Evolutionary conservation across 108 stramenopile species (phyloP), one percentile per base, ranked within the genome.

Genomic region (Skeletonema marinoi): DNA sequence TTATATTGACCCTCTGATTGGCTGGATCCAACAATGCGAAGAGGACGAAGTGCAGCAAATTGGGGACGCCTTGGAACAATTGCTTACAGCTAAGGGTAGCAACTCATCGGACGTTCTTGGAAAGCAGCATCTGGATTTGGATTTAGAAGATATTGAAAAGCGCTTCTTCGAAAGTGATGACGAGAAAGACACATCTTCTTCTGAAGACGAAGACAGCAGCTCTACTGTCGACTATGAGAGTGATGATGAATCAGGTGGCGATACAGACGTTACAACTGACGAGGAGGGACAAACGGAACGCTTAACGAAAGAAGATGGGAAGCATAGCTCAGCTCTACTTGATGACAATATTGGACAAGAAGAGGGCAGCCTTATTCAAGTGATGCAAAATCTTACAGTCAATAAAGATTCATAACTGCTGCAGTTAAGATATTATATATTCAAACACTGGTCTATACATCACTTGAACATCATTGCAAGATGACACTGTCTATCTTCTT

Each of bases 1-100:
- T 32, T 90, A 83, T 65, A 68, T 93, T 12, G 88, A 91, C 69
- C 90, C 88, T 6, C 85, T 87, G 65, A 86, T 93, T 59, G 75
- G 83, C 25, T 95, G 92, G 94, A 60, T 95, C 30, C 94, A 95
- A 75, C 54, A 46, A 13, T 74, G 74, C 12, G 65, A 76, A 4
- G 82, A 80, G 50, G 58, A 25, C 16, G 75, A 75, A 32, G 58
- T 83, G 31, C 17, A 65, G n/a, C 33, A 60, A 30, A 65, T 78
- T 65, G 82, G 82, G 2, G 61, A 32, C 13, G 77, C 70, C 42
- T 21, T 72, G 12, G 64, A 44, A n/a, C 29, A 17, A 25, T 35
- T 74, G 39, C 60, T 83, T 21, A 16, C 4, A 35, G 60, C 60
- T 3, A 33, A 61, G 16, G 54, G 17, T 4, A 11, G 25, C 30